These are phyloP conservation scores for Mycena sanguinolenta DNA, from an alignment of 768 basidiomycete genomes.

Conservation along the genomic window DNA sequence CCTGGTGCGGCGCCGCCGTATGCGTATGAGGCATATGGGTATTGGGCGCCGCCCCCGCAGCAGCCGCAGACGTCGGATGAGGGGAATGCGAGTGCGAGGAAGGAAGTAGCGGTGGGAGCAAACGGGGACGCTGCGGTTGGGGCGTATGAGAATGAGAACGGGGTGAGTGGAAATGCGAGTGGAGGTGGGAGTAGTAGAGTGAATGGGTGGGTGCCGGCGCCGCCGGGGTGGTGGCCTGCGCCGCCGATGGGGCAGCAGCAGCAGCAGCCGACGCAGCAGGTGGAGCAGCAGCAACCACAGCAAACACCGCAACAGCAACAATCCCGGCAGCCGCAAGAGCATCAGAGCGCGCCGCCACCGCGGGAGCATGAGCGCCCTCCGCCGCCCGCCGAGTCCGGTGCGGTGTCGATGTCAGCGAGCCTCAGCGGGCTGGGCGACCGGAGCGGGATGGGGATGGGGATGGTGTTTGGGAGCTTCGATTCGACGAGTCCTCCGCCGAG, in stretches of 20 bases:
- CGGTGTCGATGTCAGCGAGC: slow-evolving; percentile 24
- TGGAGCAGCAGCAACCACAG: slow-evolving; percentile 1
- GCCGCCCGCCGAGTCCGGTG: slow-evolving; percentile 30
- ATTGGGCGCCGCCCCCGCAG: not conserved
- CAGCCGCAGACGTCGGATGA: not conserved
- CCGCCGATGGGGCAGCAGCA: too few relatives aligned
- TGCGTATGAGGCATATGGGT: slow-evolving; percentile 2
- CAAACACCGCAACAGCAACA: not conserved
- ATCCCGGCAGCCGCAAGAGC: not conserved
- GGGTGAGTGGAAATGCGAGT: not conserved
- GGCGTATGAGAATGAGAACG: not conserved
- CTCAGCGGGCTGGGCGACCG: slow-evolving; percentile 7
- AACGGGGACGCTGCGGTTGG: not conserved
- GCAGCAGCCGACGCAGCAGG: not conserved
- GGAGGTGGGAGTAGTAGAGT: not conserved
- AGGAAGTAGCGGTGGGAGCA: not conserved
- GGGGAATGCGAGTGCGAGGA: not conserved
- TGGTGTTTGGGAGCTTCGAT: slow-evolving; percentile 32
- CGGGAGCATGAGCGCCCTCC: slow-evolving; percentile 22
- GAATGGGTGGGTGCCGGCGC: not conserved
- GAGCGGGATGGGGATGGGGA: not conserved
- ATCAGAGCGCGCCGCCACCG: not conserved
- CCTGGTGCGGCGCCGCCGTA: not conserved
- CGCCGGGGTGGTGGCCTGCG: slow-evolving; percentile 8
- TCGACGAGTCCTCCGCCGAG: not conserved